Percentiles rank a stretch among this genome's conserved stretches.
Evolutionary conservation across 805 yeast species (phyloP).

Genomic region (Lipomyces lipofer): DNA sequence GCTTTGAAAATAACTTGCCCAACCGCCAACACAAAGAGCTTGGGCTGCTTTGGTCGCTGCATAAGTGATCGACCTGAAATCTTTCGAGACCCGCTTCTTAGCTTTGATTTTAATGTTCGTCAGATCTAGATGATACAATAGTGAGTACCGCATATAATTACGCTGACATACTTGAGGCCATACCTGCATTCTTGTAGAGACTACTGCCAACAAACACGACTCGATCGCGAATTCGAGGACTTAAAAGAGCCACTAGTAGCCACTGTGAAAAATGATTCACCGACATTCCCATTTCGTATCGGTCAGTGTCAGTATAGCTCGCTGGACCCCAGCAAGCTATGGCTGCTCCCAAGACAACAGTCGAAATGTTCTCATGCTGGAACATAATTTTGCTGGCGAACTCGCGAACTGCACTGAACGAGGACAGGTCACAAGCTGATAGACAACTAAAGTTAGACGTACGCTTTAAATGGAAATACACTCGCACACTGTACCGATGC

Average conservation of each 20-base stretch:
- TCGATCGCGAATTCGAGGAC: constrained; percentile 15
- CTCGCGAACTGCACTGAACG: constrained; percentile 15
- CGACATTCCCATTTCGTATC: constrained; percentile 21
- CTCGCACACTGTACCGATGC: constrained; percentile 5
- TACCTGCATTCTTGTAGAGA: constrained; percentile 20
- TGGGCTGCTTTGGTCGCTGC: constrained; percentile 20
- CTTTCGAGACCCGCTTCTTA: background rate
- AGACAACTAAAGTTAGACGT: background rate
- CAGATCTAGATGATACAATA: constrained; percentile 4
- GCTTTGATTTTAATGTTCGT: background rate
- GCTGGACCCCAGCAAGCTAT: constrained; percentile 29
- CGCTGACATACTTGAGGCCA: background rate
- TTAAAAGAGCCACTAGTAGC: constrained; percentile 21
- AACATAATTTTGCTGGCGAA: constrained; percentile 31
- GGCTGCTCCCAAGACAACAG: constrained; percentile 26
- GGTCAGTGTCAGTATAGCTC: constrained; percentile 21
- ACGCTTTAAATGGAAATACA: background rate
- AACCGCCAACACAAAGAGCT: constrained; percentile 19
- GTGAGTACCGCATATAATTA: no score
- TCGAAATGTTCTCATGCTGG: constrained; percentile 27
- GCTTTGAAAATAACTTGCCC: constrained; percentile 11
- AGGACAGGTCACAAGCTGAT: constrained; percentile 22
- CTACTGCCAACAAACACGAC: constrained; percentile 24
- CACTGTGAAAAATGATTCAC: constrained; percentile 31
- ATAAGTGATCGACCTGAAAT: constrained; percentile 5